Evolutionary conservation across 1,284 basidiomycete genomes (phyloP), one percentile per base, ranked within the genome.

Genomic region (Ustilago nuda): DNA sequence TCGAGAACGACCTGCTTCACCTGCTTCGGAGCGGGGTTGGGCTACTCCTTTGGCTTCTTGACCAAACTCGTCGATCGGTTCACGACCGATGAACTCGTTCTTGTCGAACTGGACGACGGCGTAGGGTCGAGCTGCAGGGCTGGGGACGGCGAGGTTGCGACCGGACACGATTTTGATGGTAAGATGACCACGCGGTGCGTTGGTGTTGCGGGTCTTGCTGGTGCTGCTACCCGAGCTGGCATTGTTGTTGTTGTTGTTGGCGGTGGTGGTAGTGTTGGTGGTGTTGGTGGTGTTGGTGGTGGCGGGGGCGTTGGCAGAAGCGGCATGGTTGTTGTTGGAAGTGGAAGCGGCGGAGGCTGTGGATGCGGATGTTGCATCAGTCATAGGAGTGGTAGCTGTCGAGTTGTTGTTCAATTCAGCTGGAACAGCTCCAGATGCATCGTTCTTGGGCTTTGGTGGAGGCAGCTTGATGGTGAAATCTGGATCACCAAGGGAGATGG

Each of bases 41-140:
- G 93, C 90, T 39, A 90, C 89, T 74, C 94, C 94, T 84, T 92
- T 92, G 83, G 93, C 92, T 86, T 94, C 93, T 87, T 91, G 93
- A 86, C 92, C 93, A n/a, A 89, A 88, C 84, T 94, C 93, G 79
- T 91, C 85, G 50, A 92, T 93, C 23, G 96, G 94, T 83, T 97
- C 94, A 66, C 96, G 89, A 77, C 92, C 92, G 85, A 99, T 92
- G 86, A 98, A 99, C 87, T 99, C 96, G 89, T 95, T 98, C 87
- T 98, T 94, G 88, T 99, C 96, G 87, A 98, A 99, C 86, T 95
- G 93, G 80, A 97, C 94, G 84, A 99, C 96, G 78, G 95, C 94
- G 86, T 99, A 99, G 13, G 96, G 97, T 27, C 92, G 89, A 2
- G 92, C 90, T 56, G 88, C 60, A 8, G 76, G 68, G 37, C 75